phyloP scores from a whole-genome alignment of 139 green algal genomes.

The Tetraselmis striata region DNA sequence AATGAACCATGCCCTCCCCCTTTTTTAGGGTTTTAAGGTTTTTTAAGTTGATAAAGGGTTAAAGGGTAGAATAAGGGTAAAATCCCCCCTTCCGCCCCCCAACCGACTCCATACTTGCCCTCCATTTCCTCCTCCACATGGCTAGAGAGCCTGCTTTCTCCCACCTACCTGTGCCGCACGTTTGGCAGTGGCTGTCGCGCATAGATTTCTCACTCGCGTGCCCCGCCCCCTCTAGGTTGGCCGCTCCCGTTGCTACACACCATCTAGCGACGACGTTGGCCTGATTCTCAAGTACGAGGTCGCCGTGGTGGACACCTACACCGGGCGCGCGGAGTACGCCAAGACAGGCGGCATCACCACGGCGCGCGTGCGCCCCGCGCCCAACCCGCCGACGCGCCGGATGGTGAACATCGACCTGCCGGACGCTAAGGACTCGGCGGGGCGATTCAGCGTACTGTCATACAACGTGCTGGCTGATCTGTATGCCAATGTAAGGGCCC shows the following conservation, averaged over 20 bases:
- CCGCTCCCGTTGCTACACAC: conserved; percentile 63
- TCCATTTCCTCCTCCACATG: no score
- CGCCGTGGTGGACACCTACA: conserved; percentile 18
- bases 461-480: conserved; percentile 98
- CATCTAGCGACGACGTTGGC: conserved; percentile 77
- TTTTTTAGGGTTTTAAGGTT: no score
- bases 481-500: conserved; percentile 78
- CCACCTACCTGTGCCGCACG: no score
- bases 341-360: conserved; percentile 54
- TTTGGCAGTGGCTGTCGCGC: no score
- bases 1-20: no score
- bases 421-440: conserved; percentile 17
- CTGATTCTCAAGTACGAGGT: conserved; percentile 82
- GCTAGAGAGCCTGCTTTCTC: no score
- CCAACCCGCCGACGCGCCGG: conserved; percentile 53
- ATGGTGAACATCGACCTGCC: conserved; percentile 61
- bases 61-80: no score
- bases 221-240: conserved; percentile 61
- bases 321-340: conserved; percentile 1
- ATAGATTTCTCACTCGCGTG: no score
- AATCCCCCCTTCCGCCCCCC: no score
- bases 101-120: no score
- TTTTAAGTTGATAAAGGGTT: no score
- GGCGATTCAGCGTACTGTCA: conserved; percentile 84
- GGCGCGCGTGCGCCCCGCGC: conserved; percentile 64